Conservation (phyloP, 805 yeast species). For the Yamadazyma akitaensis region DNA sequence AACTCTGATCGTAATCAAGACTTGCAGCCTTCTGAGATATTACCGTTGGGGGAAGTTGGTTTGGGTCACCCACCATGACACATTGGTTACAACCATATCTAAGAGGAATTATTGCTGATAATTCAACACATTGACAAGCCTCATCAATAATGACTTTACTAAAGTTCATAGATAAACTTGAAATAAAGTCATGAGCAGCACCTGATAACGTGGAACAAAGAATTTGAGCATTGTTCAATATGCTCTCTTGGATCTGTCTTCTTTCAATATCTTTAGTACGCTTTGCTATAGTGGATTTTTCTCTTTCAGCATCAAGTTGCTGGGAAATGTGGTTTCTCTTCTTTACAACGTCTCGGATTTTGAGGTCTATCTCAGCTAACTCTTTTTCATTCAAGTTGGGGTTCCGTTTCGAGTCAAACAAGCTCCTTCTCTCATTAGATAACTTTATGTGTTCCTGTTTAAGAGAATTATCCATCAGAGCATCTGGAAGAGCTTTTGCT, state of each 20-base stretch:
- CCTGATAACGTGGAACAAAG: conserved; percentile 93
- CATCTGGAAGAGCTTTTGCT: conserved; percentile 18
- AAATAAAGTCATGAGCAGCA: conserved; percentile 84
- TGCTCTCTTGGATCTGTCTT: conserved; percentile 68
- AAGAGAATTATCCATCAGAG: conserved; percentile 38
- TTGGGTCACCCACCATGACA: conserved; percentile 98
- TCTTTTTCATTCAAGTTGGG: conserved; percentile 36
- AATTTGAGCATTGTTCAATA: conserved; percentile 72
- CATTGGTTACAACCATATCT: conserved; percentile 88
- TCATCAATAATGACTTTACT: conserved; percentile 94
- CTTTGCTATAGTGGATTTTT: conserved; percentile 59
- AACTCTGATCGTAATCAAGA: conserved; percentile 79
- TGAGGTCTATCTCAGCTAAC: conserved; percentile 45
- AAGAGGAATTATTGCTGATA: conserved; percentile 87
- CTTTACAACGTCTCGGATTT: conserved; percentile 54
- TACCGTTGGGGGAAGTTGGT: conserved; percentile 96
- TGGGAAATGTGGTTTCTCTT: conserved; percentile 68
- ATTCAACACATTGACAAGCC: conserved; percentile 95
- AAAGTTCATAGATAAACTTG: conserved; percentile 70
- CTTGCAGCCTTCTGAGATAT: conserved; percentile 83
- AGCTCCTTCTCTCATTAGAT: conserved; percentile 53
- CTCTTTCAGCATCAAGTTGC: conserved; percentile 76
- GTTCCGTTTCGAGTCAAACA: conserved; percentile 21
- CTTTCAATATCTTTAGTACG: conserved; percentile 78
- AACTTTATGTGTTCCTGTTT: conserved; percentile 51